phyloP scores from a whole-genome alignment of 495 filamentous ascomycete species.

The Neurospora sp. region DNA sequence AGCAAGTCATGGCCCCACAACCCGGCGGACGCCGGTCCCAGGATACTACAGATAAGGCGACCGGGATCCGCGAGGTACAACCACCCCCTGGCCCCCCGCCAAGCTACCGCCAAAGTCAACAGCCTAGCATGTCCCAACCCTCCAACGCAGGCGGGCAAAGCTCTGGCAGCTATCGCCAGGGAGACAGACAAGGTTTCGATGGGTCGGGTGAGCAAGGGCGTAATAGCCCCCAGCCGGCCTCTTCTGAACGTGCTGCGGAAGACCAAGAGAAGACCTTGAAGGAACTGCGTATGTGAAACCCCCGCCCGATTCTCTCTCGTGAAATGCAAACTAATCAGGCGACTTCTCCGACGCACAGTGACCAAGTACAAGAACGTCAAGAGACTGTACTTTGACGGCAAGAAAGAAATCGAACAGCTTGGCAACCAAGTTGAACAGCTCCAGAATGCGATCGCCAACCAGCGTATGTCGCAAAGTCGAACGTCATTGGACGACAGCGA shows the following conservation, averaged over 20 bases:
- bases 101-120: constrained; percentile 39
- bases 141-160: constrained; percentile 23
- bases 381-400: constrained; percentile 91
- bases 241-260: constrained; percentile 40
- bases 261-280: constrained; percentile 48
- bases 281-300: constrained; percentile 50
- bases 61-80: constrained; percentile 28
- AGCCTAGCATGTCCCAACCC: constrained; percentile 32
- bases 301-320: background rate
- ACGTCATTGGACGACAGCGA: constrained; percentile 95
- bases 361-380: constrained; percentile 98
- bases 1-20: constrained; percentile 40
- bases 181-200: constrained; percentile 30
- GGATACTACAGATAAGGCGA: constrained; percentile 27
- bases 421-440: constrained; percentile 85
- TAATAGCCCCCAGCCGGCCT: constrained; percentile 50
- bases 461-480: constrained; percentile 85
- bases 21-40: constrained; percentile 36
- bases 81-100: constrained; percentile 37
- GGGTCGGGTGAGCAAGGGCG: constrained; percentile 37
- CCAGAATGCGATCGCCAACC: constrained; percentile 92
- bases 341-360: constrained; percentile 39
- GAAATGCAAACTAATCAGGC: constrained; percentile 3
- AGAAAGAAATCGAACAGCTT: constrained; percentile 77
- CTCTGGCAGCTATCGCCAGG: constrained; percentile 28